phyloP scores from a whole-genome alignment of 2,329 filamentous ascomycete genomes.

The Phaeophleospora eucalypticola region DNA sequence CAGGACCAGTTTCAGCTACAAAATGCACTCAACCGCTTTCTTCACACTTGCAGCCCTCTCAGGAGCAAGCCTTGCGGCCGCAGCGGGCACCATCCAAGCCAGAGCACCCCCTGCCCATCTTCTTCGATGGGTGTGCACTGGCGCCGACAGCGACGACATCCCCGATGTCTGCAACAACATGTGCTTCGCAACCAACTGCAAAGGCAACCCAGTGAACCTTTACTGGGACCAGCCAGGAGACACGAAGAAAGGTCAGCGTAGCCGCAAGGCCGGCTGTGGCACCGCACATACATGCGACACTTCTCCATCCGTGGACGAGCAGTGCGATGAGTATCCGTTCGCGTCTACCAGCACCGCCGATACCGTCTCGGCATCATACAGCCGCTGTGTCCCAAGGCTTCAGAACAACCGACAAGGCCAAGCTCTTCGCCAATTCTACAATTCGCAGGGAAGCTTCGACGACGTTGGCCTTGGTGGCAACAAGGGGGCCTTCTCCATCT shows the following conservation, averaged over 20 bases:
- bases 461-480: background rate
- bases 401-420: background rate
- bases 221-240: background rate
- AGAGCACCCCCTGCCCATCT: background rate
- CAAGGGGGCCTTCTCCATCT: background rate
- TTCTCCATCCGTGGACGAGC: background rate
- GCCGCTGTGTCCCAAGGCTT: background rate
- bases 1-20: background rate
- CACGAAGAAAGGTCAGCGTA: background rate
- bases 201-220: background rate
- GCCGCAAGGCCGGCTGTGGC: background rate
- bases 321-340: background rate
- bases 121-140: background rate
- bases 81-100: background rate
- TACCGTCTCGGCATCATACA: background rate
- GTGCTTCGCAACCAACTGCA: background rate
- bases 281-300: background rate
- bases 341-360: background rate
- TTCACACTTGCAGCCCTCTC: background rate
- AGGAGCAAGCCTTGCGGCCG: background rate
- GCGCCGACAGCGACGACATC: background rate
- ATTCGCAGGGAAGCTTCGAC: background rate
- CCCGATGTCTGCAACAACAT: background rate
- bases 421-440: background rate
- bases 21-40: background rate